These are phyloP conservation scores for Verticillium klebahnii DNA, from an alignment of 2,329 filamentous ascomycete species.

Conservation along the genomic window DNA sequence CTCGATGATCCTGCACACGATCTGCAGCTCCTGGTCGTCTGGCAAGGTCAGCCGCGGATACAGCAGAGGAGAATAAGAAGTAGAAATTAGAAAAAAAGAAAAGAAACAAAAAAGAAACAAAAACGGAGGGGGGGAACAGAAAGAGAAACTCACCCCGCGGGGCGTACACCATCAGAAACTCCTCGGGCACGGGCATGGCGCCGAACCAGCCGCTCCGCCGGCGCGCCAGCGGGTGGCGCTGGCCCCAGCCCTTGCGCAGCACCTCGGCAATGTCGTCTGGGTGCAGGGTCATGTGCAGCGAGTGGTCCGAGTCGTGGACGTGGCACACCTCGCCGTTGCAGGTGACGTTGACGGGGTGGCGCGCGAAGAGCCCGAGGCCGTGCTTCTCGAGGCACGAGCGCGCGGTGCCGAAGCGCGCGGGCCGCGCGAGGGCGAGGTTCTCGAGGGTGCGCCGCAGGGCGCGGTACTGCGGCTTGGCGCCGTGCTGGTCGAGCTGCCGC, in stretches of 20 bases:
- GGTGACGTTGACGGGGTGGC: slow-evolving; percentile 60
- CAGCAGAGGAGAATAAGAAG: not conserved
- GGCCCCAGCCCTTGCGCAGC: slow-evolving; percentile 73
- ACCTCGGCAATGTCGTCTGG: slow-evolving; percentile 71
- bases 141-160: slow-evolving; percentile 47
- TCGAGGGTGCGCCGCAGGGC: slow-evolving; percentile 49
- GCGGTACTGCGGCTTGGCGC: slow-evolving; percentile 48
- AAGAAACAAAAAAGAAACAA: slow-evolving; percentile 1
- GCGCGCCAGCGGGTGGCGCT: slow-evolving; percentile 63
- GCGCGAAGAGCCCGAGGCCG: slow-evolving; percentile 69
- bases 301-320: slow-evolving; percentile 71
- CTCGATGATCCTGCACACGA: slow-evolving; percentile 65
- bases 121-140: slow-evolving; percentile 1
- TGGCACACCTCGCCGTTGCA: slow-evolving; percentile 81
- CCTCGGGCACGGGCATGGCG: slow-evolving; percentile 63
- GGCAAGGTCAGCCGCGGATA: not conserved
- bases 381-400: slow-evolving; percentile 80
- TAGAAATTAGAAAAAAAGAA: not conserved
- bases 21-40: slow-evolving; percentile 62
- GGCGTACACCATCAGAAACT: slow-evolving; percentile 81
- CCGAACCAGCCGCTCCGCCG: slow-evolving; percentile 50
- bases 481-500: slow-evolving; percentile 68
- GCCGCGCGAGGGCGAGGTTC: slow-evolving; percentile 40
- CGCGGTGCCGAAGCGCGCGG: slow-evolving; percentile 51
- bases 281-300: slow-evolving; percentile 75